Conservation (phyloP, 2,329 filamentous ascomycete species). For the Penicillium sumatraense region DNA sequence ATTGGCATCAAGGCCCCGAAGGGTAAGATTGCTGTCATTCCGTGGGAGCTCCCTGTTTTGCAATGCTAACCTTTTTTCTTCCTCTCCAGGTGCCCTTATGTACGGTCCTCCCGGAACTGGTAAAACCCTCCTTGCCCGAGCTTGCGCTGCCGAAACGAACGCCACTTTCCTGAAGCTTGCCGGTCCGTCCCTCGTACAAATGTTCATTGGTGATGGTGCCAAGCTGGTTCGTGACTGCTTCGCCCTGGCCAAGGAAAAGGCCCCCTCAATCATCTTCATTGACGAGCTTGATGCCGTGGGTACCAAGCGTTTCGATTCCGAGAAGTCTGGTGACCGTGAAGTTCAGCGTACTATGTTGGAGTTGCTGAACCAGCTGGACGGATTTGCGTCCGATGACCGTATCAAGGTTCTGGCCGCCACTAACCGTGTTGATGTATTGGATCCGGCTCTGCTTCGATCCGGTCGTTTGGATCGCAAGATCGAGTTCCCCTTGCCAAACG, state of each 20-base stretch:
- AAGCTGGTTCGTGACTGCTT: slow-evolving; percentile 98
- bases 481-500: slow-evolving; percentile 96
- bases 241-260: slow-evolving; percentile 97
- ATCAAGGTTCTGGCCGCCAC: slow-evolving; percentile 96
- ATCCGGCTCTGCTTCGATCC: slow-evolving; percentile 87
- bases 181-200: slow-evolving; percentile 95
- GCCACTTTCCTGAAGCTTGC: slow-evolving; percentile 98
- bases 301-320: slow-evolving; percentile 97
- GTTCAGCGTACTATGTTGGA: slow-evolving; percentile 99
- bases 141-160: slow-evolving; percentile 96
- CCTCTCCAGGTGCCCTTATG: slow-evolving; percentile 94
- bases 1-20: slow-evolving; percentile 99
- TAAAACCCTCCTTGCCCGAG: slow-evolving; percentile 73
- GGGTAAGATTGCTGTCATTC: slow-evolving; percentile 61
- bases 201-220: slow-evolving; percentile 99
- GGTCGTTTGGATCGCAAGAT: slow-evolving; percentile 96
- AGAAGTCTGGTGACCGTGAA: slow-evolving; percentile 96
- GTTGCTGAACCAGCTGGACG: slow-evolving; percentile 96
- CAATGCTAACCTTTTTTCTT: slow-evolving; percentile 13
- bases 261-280: slow-evolving; percentile 98
- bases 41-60: background rate
- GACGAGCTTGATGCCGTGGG: slow-evolving; percentile 98
- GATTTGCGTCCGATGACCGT: slow-evolving; percentile 93
- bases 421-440: slow-evolving; percentile 91
- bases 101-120: slow-evolving; percentile 70